Evolutionary conservation across 2,329 filamentous ascomycete species (phyloP).

Genomic region (Trichoderma brevicompactum): DNA sequence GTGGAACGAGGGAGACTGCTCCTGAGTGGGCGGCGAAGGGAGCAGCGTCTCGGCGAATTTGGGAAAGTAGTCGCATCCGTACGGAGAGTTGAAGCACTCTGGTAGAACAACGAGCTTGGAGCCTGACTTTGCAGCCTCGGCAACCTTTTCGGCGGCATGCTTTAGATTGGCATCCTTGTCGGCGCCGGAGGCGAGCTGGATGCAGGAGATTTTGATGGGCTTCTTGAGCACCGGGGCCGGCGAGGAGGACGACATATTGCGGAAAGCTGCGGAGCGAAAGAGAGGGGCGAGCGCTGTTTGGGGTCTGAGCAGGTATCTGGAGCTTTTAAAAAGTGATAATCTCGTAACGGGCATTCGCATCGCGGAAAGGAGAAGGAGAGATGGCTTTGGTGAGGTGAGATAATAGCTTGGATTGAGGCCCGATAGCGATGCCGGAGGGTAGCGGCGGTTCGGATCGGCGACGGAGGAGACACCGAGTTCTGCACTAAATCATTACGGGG

Average conservation of each 20-base stretch:
- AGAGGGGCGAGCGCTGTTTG: slow-evolving; percentile 29
- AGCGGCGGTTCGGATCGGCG: slow-evolving; percentile 24
- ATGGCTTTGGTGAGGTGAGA: slow-evolving; percentile 14
- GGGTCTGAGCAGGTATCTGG: slow-evolving; percentile 30
- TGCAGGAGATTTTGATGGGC: slow-evolving; percentile 76
- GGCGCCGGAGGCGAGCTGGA: slow-evolving; percentile 79
- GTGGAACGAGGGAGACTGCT: slow-evolving; percentile 81
- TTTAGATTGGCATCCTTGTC: slow-evolving; percentile 86
- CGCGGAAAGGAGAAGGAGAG: not conserved
- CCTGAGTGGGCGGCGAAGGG: slow-evolving; percentile 71
- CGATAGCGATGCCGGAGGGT: slow-evolving; percentile 26
- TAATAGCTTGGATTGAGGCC: slow-evolving; percentile 7
- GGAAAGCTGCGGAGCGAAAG: slow-evolving; percentile 34
- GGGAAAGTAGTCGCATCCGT: slow-evolving; percentile 88
- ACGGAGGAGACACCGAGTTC: slow-evolving; percentile 4
- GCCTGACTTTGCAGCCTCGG: slow-evolving; percentile 75
- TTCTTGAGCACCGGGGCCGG: slow-evolving; percentile 65
- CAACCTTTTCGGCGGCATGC: slow-evolving; percentile 79
- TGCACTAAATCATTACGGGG: slow-evolving; percentile 5
- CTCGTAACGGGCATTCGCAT: slow-evolving; percentile 20
- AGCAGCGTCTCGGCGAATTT: slow-evolving; percentile 87
- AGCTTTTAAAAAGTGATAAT: slow-evolving; percentile 10
- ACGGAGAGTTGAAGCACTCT: slow-evolving; percentile 99
- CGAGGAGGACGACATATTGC: slow-evolving; percentile 44
- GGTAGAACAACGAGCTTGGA: slow-evolving; percentile 89